A percentile compares a stretch with the other conserved stretches of the same genome.
phyloP scores from a whole-genome alignment of 2,329 filamentous ascomycete species.

The Paracorniculantispora psalliotae region DNA sequence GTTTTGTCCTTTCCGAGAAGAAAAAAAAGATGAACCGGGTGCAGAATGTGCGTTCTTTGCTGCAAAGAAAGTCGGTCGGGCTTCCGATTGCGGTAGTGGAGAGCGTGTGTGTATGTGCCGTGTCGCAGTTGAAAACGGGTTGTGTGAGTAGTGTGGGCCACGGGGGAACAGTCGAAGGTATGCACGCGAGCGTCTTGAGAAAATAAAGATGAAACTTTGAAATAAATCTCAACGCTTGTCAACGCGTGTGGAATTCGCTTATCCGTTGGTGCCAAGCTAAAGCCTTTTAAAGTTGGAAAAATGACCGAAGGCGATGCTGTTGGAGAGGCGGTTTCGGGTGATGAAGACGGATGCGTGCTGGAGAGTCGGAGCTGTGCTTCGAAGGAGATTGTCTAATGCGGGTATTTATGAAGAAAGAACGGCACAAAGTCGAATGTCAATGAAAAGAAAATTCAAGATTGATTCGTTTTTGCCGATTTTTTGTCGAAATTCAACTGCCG shows the following conservation, averaged over 20 bases:
- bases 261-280: not conserved
- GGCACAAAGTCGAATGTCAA: too few relatives aligned
- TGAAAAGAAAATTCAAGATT: too few relatives aligned
- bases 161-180: not conserved
- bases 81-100: slow-evolving; percentile 14
- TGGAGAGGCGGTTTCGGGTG: not conserved
- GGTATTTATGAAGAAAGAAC: too few relatives aligned
- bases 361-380: not conserved
- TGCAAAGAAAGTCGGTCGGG: not conserved
- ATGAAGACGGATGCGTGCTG: slow-evolving; percentile 1
- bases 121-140: slow-evolving; percentile 11
- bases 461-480: too few relatives aligned
- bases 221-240: not conserved
- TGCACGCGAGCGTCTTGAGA: slow-evolving; percentile 5
- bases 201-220: not conserved
- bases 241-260: not conserved
- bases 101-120: not conserved
- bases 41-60: not conserved
- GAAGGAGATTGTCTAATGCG: too few relatives aligned
- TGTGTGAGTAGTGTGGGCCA: not conserved
- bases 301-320: not conserved
- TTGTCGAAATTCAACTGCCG: too few relatives aligned
- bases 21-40: not conserved
- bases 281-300: not conserved
- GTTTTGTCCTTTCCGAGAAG: not conserved